These are phyloP conservation scores for Phascolomyces articulosus DNA, from an alignment of 371 early-diverging fungal genomes.

Conservation along the genomic window DNA sequence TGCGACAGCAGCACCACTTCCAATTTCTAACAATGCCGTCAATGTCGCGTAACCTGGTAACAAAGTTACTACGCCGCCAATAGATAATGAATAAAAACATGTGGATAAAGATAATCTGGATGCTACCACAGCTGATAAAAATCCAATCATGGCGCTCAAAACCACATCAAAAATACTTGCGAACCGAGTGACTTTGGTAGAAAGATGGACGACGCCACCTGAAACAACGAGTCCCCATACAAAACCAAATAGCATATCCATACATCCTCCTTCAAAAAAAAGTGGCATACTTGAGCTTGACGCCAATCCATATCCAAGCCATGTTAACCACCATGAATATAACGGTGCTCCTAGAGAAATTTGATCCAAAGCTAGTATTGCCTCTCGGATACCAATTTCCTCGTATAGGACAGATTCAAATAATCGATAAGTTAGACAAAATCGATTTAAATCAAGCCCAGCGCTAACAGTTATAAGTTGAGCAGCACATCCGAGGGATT, in stretches of 20 bases:
- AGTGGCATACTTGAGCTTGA: constrained; percentile 60
- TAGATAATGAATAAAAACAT: constrained; percentile 61
- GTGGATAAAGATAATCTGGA: constrained; percentile 29
- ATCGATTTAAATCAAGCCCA: constrained; percentile 58
- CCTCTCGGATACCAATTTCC: constrained; percentile 52
- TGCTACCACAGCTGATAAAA: constrained; percentile 45
- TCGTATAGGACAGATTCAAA: constrained; percentile 55
- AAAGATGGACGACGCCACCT: constrained; percentile 51
- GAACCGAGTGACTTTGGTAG: constrained; percentile 59
- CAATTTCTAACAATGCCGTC: constrained; percentile 72
- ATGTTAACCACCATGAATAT: constrained; percentile 51
- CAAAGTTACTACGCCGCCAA: constrained; percentile 64
- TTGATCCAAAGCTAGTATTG: constrained; percentile 51
- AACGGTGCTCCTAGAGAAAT: constrained; percentile 41
- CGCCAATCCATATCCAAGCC: constrained; percentile 57
- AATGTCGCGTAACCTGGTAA: constrained; percentile 73
- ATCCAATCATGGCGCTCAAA: constrained; percentile 58
- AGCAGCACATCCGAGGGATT: constrained; percentile 46
- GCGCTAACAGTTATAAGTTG: constrained; percentile 59
- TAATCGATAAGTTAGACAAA: constrained; percentile 56
- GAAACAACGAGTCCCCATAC: constrained; percentile 50
- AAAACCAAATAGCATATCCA: constrained; percentile 52
- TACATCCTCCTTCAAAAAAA: constrained; percentile 60
- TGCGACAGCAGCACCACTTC: constrained; percentile 75
- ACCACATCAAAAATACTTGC: constrained; percentile 65